Evolutionary conservation across 345 rosid genomes (phyloP), one percentile per base, ranked within the genome.

Genomic region (Populus deltoides): DNA sequence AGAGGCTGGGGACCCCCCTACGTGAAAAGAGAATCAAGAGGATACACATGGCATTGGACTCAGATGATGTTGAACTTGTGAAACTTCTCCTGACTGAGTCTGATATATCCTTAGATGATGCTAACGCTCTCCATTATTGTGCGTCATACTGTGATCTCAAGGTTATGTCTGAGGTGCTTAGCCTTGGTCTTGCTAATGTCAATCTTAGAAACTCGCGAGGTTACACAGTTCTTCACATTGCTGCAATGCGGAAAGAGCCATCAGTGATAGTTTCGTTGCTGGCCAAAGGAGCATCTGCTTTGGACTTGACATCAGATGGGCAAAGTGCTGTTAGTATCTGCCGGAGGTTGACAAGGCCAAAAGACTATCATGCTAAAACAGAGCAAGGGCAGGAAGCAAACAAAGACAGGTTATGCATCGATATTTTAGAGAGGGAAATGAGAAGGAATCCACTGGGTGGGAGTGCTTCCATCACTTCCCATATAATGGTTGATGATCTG

Each of bases 141-240:
- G 94, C 89, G 24, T 97, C 97, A 8, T 93, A 96, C 76, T 92
- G 98, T 87, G 98, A 96, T 79, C 91, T 96, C 18, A 96, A 96
- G 86, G 91, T 93, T 73, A 89, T 96, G 45, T 82, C 92, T 4
- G 91, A 93, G 87, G 86, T 96, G 83, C 94, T 96, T 66, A 69
- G 83, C 82, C 84, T 96, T 66, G 81, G 87, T 65, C 82, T 85
- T 79, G 95, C 97, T 83, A 83, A 93, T 84, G 90, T 93, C 59
- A 96, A 91, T 82, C 90, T 83, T 77, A 82, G 89, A 74, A 90
- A 91, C 81, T 86, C 89, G 2, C 84, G 94, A 31, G 99, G 98
- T 51, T 92, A 89, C 72, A 88, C 99, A 0, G 94, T 91, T 77
- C 97, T 96, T 18, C 99, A 96, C 72, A 75, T 92, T 31, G 97